phyloP scores from a whole-genome alignment of 148 eudicot genomes.

The Silene latifolia region DNA sequence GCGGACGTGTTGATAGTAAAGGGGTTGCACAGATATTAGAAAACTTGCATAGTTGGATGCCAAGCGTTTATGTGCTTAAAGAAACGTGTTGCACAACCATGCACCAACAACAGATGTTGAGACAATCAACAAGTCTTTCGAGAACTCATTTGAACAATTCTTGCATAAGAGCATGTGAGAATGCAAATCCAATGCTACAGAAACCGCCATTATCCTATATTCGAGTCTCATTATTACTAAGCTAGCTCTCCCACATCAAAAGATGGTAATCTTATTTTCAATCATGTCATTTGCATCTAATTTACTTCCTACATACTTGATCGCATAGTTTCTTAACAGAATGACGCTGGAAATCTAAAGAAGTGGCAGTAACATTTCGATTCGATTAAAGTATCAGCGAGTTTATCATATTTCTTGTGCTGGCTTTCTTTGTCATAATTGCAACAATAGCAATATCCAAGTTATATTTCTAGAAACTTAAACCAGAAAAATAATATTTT shows the following conservation, averaged over 20 bases:
- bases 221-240: background rate
- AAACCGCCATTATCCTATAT: background rate
- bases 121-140: background rate
- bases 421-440: background rate
- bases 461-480: background rate
- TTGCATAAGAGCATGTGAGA: background rate
- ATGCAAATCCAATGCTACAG: slow-evolving; percentile 1
- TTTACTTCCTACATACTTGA: background rate
- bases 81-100: background rate
- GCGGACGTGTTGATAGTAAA: background rate
- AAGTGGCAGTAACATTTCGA: background rate
- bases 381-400: background rate
- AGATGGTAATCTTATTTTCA: background rate
- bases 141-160: background rate
- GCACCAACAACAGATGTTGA: background rate
- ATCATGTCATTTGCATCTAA: background rate
- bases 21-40: background rate
- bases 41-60: background rate
- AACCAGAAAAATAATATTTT: background rate
- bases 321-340: background rate
- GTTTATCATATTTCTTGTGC: background rate
- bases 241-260: background rate
- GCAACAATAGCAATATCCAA: background rate
- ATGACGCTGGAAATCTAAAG: background rate
- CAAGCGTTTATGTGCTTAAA: background rate